Base-by-base conservation (phyloP, 345 rosid species). In the Pugionium cornutum region DNA sequence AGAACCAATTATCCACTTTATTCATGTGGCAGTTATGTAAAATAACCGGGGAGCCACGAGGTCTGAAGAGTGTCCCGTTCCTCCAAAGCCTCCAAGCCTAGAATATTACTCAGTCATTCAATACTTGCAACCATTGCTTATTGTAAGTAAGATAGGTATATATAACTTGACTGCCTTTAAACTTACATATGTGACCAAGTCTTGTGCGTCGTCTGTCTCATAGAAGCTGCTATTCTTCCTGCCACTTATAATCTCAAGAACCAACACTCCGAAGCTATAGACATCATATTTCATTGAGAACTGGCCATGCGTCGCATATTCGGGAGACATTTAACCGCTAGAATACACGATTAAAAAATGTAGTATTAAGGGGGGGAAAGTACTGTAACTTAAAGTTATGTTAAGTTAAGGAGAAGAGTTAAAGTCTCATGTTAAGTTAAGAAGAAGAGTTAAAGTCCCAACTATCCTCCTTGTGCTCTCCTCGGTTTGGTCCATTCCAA, bases 271-370 rank as follows among this genome's bases (percentile, higher is more conserved):
- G 0, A 78, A 78, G 33, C 79, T 74, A 35, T 58, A 81, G 0
- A 81, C 77, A 53, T 81, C 81, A 2, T 77, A 70, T 62, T 81
- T 79, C 4, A 64, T 39, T 7, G 79, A 81, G 45, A 51, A 76
- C 0, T 70, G 68, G 0, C 81, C 85, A 2, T 47, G 53, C 42
- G 70, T 56, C 0, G 75, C 82, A 56, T 81, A 81, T 7, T 81
- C 84, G 0, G 80, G 80, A 62, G 84, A 9, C 77, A 78, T 81
- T 58, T 81, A 81, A 29, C 82, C 82, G 55, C 76, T 81, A 8
- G 4, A 59, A 29, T 9, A 10, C 57, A 55, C 9, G 18, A 18
- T 18, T 18, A 18, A 18, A 18, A 18, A 18, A 18, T 18, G 18
- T 18, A 18, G 18, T 18, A 18, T 18, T 18, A 18, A 18, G 18